Evolutionary conservation across 1,284 basidiomycete genomes (phyloP).

Genomic region (Schizopora paradoxa): DNA sequence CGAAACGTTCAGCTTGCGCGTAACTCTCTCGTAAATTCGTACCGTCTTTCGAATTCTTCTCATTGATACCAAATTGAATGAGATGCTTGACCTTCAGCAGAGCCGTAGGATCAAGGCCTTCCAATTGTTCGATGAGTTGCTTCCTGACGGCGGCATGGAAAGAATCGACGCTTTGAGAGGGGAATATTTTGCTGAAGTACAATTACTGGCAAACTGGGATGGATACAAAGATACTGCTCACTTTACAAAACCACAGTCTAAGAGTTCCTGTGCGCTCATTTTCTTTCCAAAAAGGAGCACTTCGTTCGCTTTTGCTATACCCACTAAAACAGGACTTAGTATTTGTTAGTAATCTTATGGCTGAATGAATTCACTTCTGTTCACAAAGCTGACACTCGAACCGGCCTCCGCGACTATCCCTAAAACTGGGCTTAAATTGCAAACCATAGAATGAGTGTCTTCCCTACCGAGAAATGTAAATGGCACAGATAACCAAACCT

Average conservation of each 20-base stretch:
- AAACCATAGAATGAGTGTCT: constrained; percentile 16
- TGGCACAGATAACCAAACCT: constrained; percentile 56
- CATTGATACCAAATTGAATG: constrained; percentile 49
- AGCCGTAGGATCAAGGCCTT: constrained; percentile 49
- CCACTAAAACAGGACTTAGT: constrained; percentile 41
- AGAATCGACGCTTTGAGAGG: constrained; percentile 41
- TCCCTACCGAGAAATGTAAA: constrained; percentile 60
- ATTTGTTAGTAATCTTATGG: background rate
- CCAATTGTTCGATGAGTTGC: constrained; percentile 45
- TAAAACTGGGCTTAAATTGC: constrained; percentile 23
- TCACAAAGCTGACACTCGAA: constrained; percentile 61
- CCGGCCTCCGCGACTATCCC: constrained; percentile 62
- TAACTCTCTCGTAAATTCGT: constrained; percentile 66
- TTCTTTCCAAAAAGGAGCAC: constrained; percentile 65
- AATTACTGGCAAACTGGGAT: constrained; percentile 10
- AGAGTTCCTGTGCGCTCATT: constrained; percentile 52
- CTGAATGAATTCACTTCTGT: constrained; percentile 43
- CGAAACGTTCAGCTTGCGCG: constrained; percentile 58
- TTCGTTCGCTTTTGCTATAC: constrained; percentile 61
- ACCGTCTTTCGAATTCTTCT: constrained; percentile 60
- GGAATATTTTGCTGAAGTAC: constrained; percentile 51
- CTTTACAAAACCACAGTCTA: constrained; percentile 63
- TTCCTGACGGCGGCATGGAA: constrained; percentile 51
- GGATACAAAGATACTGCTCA: constrained; percentile 28
- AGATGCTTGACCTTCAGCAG: constrained; percentile 49